phyloP scores from a whole-genome alignment of 768 basidiomycete species.

The Neoboletus magnificus region DNA sequence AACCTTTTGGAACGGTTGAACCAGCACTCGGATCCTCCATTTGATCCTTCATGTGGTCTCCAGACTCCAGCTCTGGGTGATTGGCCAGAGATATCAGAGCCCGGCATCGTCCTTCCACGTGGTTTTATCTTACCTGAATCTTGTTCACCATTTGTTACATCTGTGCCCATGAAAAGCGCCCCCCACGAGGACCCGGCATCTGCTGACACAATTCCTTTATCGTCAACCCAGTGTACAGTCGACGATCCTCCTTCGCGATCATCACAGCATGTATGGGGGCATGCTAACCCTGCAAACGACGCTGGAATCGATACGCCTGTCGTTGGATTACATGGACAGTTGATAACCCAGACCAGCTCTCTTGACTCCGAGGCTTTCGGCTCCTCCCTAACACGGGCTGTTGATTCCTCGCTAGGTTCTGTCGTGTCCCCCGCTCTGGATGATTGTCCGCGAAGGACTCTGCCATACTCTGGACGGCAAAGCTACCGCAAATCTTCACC shows the following conservation, averaged over 20 bases:
- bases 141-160: slow-evolving; percentile 29
- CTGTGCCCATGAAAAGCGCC: not conserved
- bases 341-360: not conserved
- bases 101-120: slow-evolving; percentile 16
- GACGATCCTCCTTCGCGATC: slow-evolving; percentile 26
- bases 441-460: slow-evolving; percentile 19
- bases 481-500: slow-evolving; percentile 30
- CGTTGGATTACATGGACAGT: slow-evolving; percentile 2
- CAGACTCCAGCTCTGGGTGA: not conserved
- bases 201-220: slow-evolving; percentile 5
- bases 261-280: slow-evolving; percentile 14
- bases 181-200: not conserved
- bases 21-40: slow-evolving; percentile 10
- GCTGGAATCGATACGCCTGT: slow-evolving; percentile 3
- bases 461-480: slow-evolving; percentile 38
- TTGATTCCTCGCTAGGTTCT: slow-evolving; percentile 1
- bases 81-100: not conserved
- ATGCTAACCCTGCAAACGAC: not conserved
- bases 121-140: slow-evolving; percentile 45
- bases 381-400: slow-evolving; percentile 1
- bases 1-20: slow-evolving; percentile 30
- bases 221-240: slow-evolving; percentile 8
- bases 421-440: not conserved
- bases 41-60: not conserved
- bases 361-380: not conserved